Evolutionary conservation across 345 rosid genomes (phyloP).

Genomic region (Eucalyptus erythrocorys): DNA sequence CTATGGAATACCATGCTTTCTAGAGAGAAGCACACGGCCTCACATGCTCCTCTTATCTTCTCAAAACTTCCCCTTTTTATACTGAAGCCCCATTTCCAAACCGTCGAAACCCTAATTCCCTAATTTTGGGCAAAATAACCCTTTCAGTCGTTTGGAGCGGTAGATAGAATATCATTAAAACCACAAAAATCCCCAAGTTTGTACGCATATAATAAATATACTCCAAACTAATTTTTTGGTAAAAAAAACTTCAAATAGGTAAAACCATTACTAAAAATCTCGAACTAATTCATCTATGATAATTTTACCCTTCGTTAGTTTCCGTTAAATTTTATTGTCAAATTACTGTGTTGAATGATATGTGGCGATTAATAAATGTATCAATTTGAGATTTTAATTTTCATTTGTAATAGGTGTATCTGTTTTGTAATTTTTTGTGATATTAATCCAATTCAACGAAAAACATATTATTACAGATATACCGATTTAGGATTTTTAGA

Average conservation of each 20-base stretch:
- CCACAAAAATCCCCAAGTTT: fast-evolving
- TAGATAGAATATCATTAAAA: not conserved
- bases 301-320: fast-evolving
- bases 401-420: fast-evolving
- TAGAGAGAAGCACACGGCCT: not conserved
- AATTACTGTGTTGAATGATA: too few species aligned
- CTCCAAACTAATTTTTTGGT: fast-evolving
- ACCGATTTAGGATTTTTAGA: fast-evolving
- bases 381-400: fast-evolving
- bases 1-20: not conserved
- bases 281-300: fast-evolving
- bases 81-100: not conserved
- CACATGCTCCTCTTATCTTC: not conserved
- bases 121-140: not conserved
- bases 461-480: fast-evolving
- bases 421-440: fast-evolving
- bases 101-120: not conserved
- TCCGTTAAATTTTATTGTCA: fast-evolving
- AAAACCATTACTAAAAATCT: too few species aligned
- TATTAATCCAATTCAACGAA: too few species aligned
- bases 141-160: fast-evolving
- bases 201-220: too few species aligned
- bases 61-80: not conserved
- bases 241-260: too few species aligned
- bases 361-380: fast-evolving